These are phyloP conservation scores for Mucor saturninus DNA, from an alignment of 371 early-diverging fungal genomes.

Conservation along the genomic window DNA sequence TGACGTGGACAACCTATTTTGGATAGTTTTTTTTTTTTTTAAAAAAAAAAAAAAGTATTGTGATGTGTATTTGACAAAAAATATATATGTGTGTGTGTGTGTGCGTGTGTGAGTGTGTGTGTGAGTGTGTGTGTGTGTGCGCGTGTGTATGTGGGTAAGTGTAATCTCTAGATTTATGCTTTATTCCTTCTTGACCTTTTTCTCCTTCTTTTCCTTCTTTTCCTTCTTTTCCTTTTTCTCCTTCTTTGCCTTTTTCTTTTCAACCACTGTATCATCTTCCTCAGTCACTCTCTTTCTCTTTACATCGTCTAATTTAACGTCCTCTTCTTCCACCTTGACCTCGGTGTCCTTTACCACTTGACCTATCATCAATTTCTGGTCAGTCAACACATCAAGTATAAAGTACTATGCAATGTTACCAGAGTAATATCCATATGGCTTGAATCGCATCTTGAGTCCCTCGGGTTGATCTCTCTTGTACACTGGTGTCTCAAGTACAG, in stretches of 20 bases:
- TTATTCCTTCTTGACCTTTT: constrained; percentile 23
- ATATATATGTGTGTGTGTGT: no score
- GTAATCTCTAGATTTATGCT: constrained; percentile 15
- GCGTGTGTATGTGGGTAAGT: not conserved
- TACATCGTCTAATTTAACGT: constrained; percentile 2
- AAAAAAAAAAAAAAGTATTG: no score
- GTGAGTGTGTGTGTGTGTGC: not conserved
- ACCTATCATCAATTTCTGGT: not conserved
- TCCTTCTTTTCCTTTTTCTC: constrained; percentile 25
- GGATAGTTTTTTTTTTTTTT: no score
- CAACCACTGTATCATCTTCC: constrained; percentile 11
- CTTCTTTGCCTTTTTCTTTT: constrained; percentile 23
- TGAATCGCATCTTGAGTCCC: constrained; percentile 52
- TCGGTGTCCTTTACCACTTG: constrained; percentile 2
- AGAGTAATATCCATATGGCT: constrained; percentile 52
- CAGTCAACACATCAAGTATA: no score
- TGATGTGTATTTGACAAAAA: no score
- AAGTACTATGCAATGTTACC: constrained; percentile 3
- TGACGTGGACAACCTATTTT: no score
- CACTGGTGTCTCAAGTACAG: constrained; percentile 41
- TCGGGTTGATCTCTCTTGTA: constrained; percentile 51
- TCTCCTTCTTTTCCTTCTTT: constrained; percentile 23
- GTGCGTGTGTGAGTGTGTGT: no score
- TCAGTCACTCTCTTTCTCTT: constrained; percentile 18
- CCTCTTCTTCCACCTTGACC: constrained; percentile 13